Evolutionary conservation across 345 rosid genomes (phyloP).

Genomic region (Corchorus capsularis): DNA sequence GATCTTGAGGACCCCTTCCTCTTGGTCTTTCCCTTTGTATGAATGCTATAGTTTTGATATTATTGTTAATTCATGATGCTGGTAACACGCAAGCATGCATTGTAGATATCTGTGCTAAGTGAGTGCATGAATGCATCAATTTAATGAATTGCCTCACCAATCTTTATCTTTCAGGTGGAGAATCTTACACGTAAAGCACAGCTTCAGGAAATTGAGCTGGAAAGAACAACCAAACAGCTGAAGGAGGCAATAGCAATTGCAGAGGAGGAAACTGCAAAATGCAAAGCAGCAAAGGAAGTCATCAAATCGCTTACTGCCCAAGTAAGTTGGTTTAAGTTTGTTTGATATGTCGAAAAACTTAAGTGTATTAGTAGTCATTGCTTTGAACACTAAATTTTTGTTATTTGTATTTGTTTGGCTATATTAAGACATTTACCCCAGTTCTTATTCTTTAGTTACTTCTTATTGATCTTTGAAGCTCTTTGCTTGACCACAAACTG

Average conservation of each 20-base stretch:
- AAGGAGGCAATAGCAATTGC: constrained; percentile 86
- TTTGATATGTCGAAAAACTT: background rate
- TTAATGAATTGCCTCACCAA: constrained; percentile 17
- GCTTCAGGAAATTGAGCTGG: constrained; percentile 87
- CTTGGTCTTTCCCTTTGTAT: background rate
- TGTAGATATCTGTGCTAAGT: background rate
- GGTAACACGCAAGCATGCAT: background rate
- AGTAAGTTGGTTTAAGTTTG: constrained; percentile 49
- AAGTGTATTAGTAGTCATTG: background rate
- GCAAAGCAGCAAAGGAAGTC: constrained; percentile 99
- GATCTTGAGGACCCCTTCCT: background rate
- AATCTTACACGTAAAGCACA: constrained; percentile 80
- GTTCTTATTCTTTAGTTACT: background rate
- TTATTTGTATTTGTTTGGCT: background rate
- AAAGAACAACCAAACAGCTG: constrained; percentile 83
- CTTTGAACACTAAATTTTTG: background rate
- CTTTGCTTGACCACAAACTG: background rate
- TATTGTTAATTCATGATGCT: background rate
- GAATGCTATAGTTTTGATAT: background rate
- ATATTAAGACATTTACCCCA: background rate
- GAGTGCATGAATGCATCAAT: background rate
- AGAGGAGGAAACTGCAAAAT: constrained; percentile 84
- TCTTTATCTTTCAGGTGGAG: constrained; percentile 64
- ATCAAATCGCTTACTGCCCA: constrained; percentile 97
- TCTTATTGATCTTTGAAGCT: background rate